phyloP scores from a whole-genome alignment of 108 stramenopile genomes.

The Parmales sp. region DNA sequence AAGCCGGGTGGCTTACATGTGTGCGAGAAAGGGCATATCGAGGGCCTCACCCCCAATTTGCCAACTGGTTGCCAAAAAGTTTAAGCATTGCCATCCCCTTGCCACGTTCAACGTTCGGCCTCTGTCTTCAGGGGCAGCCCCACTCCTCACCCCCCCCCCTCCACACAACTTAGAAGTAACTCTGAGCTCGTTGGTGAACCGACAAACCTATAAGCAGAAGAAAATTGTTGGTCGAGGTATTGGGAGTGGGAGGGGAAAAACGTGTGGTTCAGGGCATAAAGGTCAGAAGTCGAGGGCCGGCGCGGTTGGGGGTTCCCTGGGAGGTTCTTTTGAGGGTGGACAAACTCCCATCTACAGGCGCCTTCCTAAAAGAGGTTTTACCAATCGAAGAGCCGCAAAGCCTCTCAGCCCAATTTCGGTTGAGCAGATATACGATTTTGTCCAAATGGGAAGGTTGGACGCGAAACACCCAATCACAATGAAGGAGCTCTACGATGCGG shows the following conservation, averaged over 20 bases:
- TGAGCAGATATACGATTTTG: conserved; percentile 70
- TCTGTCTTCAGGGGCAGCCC: too few relatives aligned
- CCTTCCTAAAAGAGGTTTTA: conserved; percentile 95
- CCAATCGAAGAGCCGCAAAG: conserved; percentile 61
- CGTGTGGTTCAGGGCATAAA: conserved; percentile 89
- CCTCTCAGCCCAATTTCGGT: conserved; percentile 68
- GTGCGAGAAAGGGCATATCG: too few relatives aligned
- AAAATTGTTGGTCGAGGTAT: conserved; percentile 91
- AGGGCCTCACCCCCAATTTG: too few relatives aligned
- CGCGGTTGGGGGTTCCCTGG: conserved; percentile 36
- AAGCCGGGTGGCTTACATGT: too few relatives aligned
- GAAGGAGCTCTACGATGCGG: conserved; percentile 78
- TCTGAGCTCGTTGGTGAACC: too few relatives aligned
- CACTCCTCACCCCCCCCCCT: too few relatives aligned
- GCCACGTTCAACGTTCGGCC: too few relatives aligned
- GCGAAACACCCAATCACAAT: conserved; percentile 57
- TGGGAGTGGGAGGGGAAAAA: conserved; percentile 90
- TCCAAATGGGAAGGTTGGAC: conserved; percentile 83
- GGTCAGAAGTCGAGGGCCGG: conserved; percentile 84
- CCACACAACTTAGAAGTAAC: too few relatives aligned
- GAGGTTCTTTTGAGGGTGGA: conserved; percentile 90
- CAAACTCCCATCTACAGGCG: conserved; percentile 91
- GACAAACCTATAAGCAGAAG: too few relatives aligned
- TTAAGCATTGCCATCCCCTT: too few relatives aligned
- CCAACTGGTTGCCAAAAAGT: too few relatives aligned